A percentile compares a stretch with the other conserved stretches of the same genome.
These are phyloP conservation scores for Seiridium cupressi DNA, from an alignment of 2,329 filamentous ascomycete species.

Conservation along the genomic window DNA sequence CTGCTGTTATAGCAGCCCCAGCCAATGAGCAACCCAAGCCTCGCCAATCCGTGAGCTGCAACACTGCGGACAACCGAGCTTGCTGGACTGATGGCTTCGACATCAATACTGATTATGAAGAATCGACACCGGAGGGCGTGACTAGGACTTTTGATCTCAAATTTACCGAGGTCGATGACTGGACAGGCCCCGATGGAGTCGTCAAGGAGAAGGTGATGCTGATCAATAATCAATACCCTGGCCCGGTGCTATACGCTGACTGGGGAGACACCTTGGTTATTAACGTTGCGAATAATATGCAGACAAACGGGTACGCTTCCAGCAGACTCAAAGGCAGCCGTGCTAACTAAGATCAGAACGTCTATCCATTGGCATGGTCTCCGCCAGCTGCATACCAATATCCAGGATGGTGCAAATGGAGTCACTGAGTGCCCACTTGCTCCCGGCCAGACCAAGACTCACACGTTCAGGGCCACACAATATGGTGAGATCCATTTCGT, in stretches of 20 bases:
- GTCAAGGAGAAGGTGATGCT: conserved; percentile 35
- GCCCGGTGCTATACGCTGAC: conserved; percentile 27
- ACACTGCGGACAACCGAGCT: conserved; percentile 25
- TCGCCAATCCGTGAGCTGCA: not conserved
- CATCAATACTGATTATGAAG: conserved; percentile 29
- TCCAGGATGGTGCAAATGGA: conserved; percentile 41
- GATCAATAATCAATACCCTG: not conserved
- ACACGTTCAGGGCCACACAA: conserved; percentile 32
- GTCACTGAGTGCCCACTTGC: conserved; percentile 42
- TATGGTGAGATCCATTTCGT: conserved; percentile 25
- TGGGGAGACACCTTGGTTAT: conserved; percentile 49
- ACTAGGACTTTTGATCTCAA: conserved; percentile 21
- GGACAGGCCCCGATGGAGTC: conserved; percentile 19
- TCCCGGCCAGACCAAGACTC: conserved; percentile 28
- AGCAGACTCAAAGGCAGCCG: too few species aligned
- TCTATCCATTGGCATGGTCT: conserved; percentile 48
- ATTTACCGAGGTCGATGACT: conserved; percentile 22
- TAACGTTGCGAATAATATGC: conserved; percentile 55
- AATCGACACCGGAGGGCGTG: conserved; percentile 19
- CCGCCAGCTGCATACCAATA: conserved; percentile 40
- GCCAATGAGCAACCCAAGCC: not conserved
- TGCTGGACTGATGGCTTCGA: conserved; percentile 31
- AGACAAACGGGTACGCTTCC: conserved; percentile 24
- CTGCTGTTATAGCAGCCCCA: not conserved
- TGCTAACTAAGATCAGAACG: conserved; percentile 17